Percentiles rank a stretch among this genome's conserved stretches.
phyloP scores from a whole-genome alignment of 1,284 basidiomycete genomes.

The Lentinula novae-zelandiae region DNA sequence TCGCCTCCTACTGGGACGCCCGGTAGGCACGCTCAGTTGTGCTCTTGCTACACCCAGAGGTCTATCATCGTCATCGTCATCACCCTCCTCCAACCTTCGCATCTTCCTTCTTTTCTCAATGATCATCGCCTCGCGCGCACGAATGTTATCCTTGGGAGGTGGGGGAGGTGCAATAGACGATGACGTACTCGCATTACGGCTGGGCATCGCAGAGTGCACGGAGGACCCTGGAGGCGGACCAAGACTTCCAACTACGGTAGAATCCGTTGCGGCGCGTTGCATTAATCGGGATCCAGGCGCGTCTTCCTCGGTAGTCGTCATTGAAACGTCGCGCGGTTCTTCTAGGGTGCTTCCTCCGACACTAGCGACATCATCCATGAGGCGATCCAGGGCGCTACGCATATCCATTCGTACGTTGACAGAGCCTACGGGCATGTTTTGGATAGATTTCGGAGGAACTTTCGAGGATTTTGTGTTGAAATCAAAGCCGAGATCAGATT shows the following conservation, averaged over 20 bases:
- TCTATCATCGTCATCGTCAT: constrained; percentile 35
- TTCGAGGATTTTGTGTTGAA: neutral
- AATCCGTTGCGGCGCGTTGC: constrained; percentile 38
- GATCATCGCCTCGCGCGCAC: constrained; percentile 64
- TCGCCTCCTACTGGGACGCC: constrained; percentile 54
- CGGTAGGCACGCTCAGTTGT: constrained; percentile 29
- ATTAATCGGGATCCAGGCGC: constrained; percentile 1
- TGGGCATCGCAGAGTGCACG: constrained; percentile 11
- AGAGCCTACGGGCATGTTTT: constrained; percentile 21
- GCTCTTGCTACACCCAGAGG: constrained; percentile 26
- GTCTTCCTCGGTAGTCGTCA: constrained; percentile 14
- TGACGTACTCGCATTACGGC: constrained; percentile 36
- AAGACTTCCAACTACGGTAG: constrained; percentile 27
- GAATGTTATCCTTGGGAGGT: constrained; percentile 64
- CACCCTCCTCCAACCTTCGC: constrained; percentile 41
- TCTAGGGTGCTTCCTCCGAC: constrained; percentile 33
- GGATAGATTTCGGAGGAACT: constrained; percentile 11
- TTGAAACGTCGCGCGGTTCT: constrained; percentile 24
- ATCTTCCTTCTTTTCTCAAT: constrained; percentile 68
- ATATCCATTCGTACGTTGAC: constrained; percentile 64
- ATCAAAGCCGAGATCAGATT: neutral
- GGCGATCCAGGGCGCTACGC: constrained; percentile 70
- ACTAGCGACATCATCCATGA: constrained; percentile 73
- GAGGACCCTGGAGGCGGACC: constrained; percentile 14
- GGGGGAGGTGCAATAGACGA: constrained; percentile 41